phyloP scores from a whole-genome alignment of 2,329 filamentous ascomycete genomes.

The Sordariomycetes sp. region DNA sequence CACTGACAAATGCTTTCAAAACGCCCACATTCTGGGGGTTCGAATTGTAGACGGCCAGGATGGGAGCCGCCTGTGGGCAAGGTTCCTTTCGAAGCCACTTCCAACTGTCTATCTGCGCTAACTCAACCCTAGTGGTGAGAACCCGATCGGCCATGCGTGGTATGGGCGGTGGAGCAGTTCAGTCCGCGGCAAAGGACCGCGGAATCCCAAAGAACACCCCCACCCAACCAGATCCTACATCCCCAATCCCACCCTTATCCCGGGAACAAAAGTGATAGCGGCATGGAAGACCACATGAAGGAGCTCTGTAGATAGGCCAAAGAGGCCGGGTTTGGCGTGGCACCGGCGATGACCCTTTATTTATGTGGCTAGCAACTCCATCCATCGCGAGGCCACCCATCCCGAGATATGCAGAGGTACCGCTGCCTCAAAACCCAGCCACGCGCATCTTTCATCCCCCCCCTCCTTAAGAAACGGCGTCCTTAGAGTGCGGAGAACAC shows the following conservation, averaged over 20 bases:
- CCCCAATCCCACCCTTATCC: no score
- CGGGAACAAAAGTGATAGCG: not conserved
- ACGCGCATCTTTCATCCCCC: not conserved
- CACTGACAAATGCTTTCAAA: not conserved
- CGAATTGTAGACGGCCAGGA: not conserved
- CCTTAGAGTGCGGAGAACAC: constrained; percentile 65
- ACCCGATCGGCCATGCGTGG: not conserved
- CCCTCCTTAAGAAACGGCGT: not conserved
- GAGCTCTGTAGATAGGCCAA: not conserved
- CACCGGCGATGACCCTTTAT: not conserved
- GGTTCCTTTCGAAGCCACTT: not conserved
- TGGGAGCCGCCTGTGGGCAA: not conserved
- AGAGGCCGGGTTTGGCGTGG: not conserved
- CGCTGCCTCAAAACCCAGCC: not conserved
- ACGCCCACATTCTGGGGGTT: not conserved
- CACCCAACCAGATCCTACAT: not conserved
- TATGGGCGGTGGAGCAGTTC: not conserved
- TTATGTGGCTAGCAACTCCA: not conserved
- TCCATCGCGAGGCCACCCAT: not conserved
- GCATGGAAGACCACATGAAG: not conserved
- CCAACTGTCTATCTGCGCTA: not conserved
- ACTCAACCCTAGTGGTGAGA: not conserved
- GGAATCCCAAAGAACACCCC: not conserved
- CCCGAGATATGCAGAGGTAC: not conserved
- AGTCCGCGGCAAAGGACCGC: not conserved